A percentile compares a stretch with the other conserved stretches of the same genome.
These are phyloP conservation scores for Fusarium sp. DNA, from an alignment of 2,329 filamentous ascomycete genomes.

Conservation along the genomic window DNA sequence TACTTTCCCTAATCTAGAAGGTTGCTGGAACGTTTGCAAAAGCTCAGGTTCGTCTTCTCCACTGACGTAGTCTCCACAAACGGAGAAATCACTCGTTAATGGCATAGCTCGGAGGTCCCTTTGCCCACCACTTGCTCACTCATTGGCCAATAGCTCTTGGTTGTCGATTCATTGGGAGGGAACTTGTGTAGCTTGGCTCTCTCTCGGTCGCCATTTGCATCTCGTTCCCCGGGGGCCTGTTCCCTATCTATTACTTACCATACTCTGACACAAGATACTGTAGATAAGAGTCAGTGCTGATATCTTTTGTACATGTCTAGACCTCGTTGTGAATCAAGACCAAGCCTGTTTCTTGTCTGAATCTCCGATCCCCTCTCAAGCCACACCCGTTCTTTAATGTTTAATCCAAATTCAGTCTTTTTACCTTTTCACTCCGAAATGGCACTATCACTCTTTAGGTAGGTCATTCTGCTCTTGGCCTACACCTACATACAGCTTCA, in stretches of 20 bases:
- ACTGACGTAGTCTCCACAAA: constrained; percentile 25
- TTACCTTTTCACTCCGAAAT: neutral
- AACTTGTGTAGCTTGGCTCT: constrained; percentile 16
- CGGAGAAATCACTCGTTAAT: constrained; percentile 7
- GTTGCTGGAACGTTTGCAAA: constrained; percentile 42
- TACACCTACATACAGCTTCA: neutral
- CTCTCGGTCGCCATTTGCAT: neutral
- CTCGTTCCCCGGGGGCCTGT: neutral
- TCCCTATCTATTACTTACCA: neutral
- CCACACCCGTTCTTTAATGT: neutral
- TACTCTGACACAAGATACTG: neutral
- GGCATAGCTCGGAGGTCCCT: constrained; percentile 1
- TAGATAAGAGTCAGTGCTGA: neutral
- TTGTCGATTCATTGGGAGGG: neutral
- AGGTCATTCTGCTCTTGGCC: neutral
- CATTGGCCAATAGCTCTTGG: neutral
- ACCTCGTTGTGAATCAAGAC: neutral
- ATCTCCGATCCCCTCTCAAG: neutral
- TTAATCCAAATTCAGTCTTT: neutral
- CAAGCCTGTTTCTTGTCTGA: neutral
- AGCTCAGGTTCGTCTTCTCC: neutral
- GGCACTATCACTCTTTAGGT: neutral
- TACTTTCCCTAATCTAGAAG: constrained; percentile 40
- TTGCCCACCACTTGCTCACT: neutral
- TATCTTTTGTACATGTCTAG: constrained; percentile 2